Percentiles rank a stretch among this genome's conserved stretches.
Evolutionary conservation across 768 basidiomycete species (phyloP).

Genomic region (Naganishia vishniacii): DNA sequence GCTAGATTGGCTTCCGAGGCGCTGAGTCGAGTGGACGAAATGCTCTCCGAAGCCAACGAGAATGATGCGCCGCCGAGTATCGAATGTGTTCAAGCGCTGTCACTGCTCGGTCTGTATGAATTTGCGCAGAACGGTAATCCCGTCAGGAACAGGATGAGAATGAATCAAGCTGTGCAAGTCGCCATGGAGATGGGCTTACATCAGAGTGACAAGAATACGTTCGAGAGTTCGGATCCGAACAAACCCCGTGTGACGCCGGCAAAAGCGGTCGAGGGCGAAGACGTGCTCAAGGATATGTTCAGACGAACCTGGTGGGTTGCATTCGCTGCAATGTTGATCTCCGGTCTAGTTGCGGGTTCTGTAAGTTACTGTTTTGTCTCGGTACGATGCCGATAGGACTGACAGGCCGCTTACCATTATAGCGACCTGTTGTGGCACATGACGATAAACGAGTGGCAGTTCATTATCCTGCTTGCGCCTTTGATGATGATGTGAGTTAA

Average conservation of each 20-base stretch:
- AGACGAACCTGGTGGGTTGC: constrained; percentile 46
- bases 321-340: constrained; percentile 36
- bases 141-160: constrained; percentile 30
- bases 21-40: constrained; percentile 30
- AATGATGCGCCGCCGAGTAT: constrained; percentile 28
- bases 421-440: constrained; percentile 36
- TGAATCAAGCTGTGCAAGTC: constrained; percentile 36
- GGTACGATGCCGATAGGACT: too few relatives aligned
- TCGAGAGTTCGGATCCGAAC: constrained; percentile 2
- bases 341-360: constrained; percentile 37
- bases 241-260: constrained; percentile 22
- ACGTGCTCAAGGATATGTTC: constrained; percentile 44
- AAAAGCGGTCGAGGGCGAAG: constrained; percentile 37
- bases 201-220: constrained; percentile 34
- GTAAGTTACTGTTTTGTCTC: too few relatives aligned
- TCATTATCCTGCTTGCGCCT: constrained; percentile 41
- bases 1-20: constrained; percentile 35
- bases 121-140: constrained; percentile 39
- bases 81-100: constrained; percentile 43
- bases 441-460: constrained; percentile 41
- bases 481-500: constrained; percentile 30
- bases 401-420: too few relatives aligned
- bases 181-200: constrained; percentile 46
- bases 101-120: constrained; percentile 44
- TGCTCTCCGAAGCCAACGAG: constrained; percentile 29